Percentiles rank a stretch among this genome's conserved stretches.
Conservation (phyloP, 2,329 filamentous ascomycete species). For the Venturia carpophila region DNA sequence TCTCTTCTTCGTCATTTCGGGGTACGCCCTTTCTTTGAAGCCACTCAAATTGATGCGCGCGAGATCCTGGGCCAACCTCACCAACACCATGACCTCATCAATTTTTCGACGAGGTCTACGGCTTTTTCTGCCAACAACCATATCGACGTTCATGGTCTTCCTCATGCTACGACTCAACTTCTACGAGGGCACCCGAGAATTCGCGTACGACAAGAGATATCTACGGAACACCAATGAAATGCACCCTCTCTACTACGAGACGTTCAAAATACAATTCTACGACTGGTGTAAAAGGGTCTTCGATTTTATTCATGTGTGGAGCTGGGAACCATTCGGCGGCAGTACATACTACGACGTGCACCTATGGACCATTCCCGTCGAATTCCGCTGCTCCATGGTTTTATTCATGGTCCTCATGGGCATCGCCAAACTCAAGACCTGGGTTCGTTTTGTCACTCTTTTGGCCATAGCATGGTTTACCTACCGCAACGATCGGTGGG, state of each 20-base stretch:
- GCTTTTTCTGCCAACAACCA: constrained; percentile 23
- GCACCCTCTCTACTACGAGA: constrained; percentile 19
- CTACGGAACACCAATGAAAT: constrained; percentile 21
- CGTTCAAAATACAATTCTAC: constrained; percentile 22
- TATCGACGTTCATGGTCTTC: constrained; percentile 22
- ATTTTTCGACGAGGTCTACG: constrained; percentile 23
- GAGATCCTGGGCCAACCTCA: constrained; percentile 27
- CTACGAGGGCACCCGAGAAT: constrained; percentile 19
- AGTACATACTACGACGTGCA: constrained; percentile 47
- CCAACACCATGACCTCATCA: constrained; percentile 21
- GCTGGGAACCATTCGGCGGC: constrained; percentile 18
- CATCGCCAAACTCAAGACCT: constrained; percentile 40
- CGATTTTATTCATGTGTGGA: constrained; percentile 22
- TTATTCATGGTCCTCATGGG: constrained; percentile 49
- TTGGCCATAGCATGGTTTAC: constrained; percentile 37
- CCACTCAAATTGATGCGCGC: constrained; percentile 22
- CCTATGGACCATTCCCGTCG: constrained; percentile 56
- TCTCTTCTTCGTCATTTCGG: constrained; percentile 56
- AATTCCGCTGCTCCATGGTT: constrained; percentile 51
- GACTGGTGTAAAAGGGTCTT: constrained; percentile 34
- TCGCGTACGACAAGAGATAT: constrained; percentile 19
- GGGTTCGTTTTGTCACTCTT: constrained; percentile 40
- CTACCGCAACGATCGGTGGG: constrained; percentile 46
- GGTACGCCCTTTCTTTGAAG: constrained; percentile 50
- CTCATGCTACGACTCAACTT: constrained; percentile 16